Evolutionary conservation across 176 grass and related monocot genomes (phyloP), one percentile per base, ranked within the genome.

Genomic region (Elaeis guineensis): DNA sequence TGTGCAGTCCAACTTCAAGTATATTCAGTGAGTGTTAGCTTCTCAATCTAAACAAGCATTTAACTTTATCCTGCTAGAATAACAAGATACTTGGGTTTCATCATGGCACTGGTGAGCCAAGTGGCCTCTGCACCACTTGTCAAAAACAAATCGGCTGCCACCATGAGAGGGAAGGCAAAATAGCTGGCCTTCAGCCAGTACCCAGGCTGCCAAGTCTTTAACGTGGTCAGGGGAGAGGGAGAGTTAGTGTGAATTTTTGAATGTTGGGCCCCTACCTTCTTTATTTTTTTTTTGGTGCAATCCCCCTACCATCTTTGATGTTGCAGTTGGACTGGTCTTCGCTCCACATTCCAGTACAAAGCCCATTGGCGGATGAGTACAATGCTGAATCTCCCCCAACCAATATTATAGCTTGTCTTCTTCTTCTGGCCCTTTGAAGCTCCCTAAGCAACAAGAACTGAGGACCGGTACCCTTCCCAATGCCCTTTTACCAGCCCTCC

Each of bases 361-460:
- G 11, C 17, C 28, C n/a, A 55, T 48, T 76, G 61, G 17, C 66
- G 67, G 11, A 55, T 15, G 62, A 67, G 67, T 72, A 62, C 67
- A 67, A 55, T 61, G 73, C 23, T 74, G 9, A 21, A 19, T 29
- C 54, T 55, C 55, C 51, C 25, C 23, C 57, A 58, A 25, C 49
- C 75, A 63, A 62, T 61, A 77, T 69, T 61, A 80, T 91, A 68
- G 64, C 81, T 59, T 85, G 87, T 86, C 84, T 61, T 85, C 84
- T 61, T 85, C 66, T 85, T 91, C 29, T 75, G 73, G 61, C 44
- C 82, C 49, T 50, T 54, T 62, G 19, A 72, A 75, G 55, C 29
- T 17, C 50, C 19, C 50, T 23, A 16, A 6, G n/a, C 70, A 72
- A 63, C 26, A 54, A 56, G 50, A 20, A 48, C 59, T 49, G 58